Conservation (phyloP, 2,329 filamentous ascomycete species). For the Lasiodiplodia sp. region DNA sequence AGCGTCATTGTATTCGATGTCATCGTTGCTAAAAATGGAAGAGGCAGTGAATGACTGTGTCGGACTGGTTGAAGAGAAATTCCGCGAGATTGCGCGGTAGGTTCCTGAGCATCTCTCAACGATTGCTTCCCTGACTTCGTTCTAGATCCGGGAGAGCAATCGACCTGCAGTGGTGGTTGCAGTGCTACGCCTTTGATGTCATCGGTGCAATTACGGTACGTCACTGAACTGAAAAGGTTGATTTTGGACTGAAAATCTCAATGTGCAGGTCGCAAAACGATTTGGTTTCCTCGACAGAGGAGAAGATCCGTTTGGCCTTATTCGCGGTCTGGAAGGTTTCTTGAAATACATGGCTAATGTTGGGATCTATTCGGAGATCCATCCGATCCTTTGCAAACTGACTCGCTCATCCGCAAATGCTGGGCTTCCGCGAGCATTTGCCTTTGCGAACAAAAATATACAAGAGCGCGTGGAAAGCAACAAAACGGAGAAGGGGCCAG, state of each 20-base stretch:
- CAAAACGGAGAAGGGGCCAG: not conserved
- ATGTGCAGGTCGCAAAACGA: not conserved
- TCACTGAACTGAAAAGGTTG: slow-evolving; percentile 40
- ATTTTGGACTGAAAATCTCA: too few species aligned
- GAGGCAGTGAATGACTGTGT: not conserved
- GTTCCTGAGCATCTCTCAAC: not conserved
- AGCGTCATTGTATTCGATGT: slow-evolving; percentile 13
- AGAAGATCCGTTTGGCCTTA: slow-evolving; percentile 54
- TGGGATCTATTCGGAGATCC: slow-evolving; percentile 53
- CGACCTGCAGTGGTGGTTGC: slow-evolving; percentile 54
- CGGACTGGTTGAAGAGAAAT: not conserved
- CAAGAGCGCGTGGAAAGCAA: not conserved
- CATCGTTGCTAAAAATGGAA: slow-evolving; percentile 7
- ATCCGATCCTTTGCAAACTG: slow-evolving; percentile 33
- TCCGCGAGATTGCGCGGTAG: not conserved
- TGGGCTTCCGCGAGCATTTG: too few species aligned
- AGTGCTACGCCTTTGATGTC: slow-evolving; percentile 60
- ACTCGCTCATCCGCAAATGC: too few species aligned
- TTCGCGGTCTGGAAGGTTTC: slow-evolving; percentile 47
- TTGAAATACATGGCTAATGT: slow-evolving; percentile 49
- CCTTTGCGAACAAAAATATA: too few species aligned
- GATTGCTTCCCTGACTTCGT: not conserved
- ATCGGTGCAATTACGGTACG: slow-evolving; percentile 60
- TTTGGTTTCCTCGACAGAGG: slow-evolving; percentile 53
- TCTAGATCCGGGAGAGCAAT: slow-evolving; percentile 36